phyloP scores from a whole-genome alignment of 2,329 filamentous ascomycete species.

The Pseudogymnoascus sp. region DNA sequence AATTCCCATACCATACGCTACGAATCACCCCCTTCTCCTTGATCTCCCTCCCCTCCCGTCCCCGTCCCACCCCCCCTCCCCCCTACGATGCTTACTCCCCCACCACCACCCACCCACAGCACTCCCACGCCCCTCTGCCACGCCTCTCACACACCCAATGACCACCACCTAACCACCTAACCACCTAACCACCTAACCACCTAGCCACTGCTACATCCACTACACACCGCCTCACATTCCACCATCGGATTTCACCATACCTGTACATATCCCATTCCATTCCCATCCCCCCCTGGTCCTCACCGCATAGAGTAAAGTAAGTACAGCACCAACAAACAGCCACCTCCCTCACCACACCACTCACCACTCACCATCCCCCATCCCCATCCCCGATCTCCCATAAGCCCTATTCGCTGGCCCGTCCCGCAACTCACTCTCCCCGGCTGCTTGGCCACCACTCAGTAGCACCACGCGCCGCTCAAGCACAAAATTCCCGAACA shows the following conservation, averaged over 20 bases:
- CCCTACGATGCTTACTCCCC: background rate
- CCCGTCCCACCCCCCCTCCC: background rate
- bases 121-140: background rate
- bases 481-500: background rate
- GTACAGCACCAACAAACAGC: background rate
- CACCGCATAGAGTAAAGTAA: background rate
- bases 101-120: background rate
- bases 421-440: background rate
- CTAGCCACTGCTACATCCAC: background rate
- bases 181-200: background rate
- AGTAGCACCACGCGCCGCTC: background rate
- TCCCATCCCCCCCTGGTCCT: background rate
- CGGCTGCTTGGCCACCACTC: background rate
- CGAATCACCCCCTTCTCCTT: background rate
- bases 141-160: background rate
- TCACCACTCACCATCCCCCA: background rate
- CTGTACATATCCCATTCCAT: background rate
- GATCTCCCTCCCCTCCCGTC: background rate
- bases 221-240: slow-evolving; percentile 4
- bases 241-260: background rate
- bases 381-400: background rate
- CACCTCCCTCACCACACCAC: background rate
- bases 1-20: background rate
- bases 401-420: background rate
- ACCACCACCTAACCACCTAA: too few species aligned